A percentile compares a stretch with the other conserved stretches of the same genome.
Conservation (phyloP, 78 protist genomes). For the Goniomonas avonlea region DNA sequence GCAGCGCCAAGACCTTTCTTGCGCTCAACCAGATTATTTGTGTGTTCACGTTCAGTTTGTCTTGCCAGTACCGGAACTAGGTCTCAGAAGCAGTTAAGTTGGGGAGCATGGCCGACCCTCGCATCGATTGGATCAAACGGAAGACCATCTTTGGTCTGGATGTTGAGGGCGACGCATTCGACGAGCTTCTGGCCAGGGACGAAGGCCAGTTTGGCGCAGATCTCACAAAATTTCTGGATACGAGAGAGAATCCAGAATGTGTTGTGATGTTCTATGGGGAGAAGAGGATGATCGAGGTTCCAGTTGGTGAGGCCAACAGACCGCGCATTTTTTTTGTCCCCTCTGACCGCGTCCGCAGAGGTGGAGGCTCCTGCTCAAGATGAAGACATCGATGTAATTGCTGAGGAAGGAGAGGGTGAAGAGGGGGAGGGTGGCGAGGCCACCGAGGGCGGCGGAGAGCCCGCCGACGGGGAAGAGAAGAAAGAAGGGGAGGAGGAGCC, state of each 20-base stretch:
- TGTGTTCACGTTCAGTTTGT: too few relatives aligned
- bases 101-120: neutral
- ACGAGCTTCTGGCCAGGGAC: neutral
- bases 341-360: neutral
- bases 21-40: too few relatives aligned
- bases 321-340: neutral
- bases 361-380: neutral
- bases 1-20: too few relatives aligned
- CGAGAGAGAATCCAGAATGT: too few relatives aligned
- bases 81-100: neutral
- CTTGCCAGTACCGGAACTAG: too few relatives aligned
- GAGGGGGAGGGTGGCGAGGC: neutral
- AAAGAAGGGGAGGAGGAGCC: neutral
- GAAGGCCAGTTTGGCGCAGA: neutral
- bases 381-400: too few relatives aligned
- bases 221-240: neutral
- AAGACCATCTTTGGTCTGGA: neutral
- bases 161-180: neutral
- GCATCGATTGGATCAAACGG: neutral
- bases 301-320: neutral
- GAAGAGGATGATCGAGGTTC: neutral
- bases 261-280: neutral
- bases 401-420: too few relatives aligned
- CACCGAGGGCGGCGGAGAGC: neutral
- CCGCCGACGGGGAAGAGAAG: neutral